phyloP scores from a whole-genome alignment of 371 early-diverging fungal genomes.

The Vairimorpha apis region DNA sequence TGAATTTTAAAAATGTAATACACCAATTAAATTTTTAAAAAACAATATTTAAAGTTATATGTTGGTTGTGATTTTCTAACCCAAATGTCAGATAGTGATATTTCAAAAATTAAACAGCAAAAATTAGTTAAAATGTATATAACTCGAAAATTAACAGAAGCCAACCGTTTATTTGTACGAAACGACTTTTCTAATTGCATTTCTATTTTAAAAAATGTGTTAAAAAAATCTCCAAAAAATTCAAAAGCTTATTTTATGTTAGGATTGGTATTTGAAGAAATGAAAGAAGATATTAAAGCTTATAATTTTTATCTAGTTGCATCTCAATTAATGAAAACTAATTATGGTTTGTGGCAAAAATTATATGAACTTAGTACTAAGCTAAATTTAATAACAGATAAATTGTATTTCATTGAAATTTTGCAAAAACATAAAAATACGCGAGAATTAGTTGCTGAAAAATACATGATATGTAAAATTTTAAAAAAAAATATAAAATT shows the following conservation, averaged over 20 bases:
- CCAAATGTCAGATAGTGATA: neutral
- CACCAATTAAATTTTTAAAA: too few species aligned
- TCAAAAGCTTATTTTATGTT: slow-evolving; percentile 64
- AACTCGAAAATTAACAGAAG: slow-evolving; percentile 39
- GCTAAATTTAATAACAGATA: slow-evolving; percentile 48
- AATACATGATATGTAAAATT: slow-evolving; percentile 25
- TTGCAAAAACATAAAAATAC: slow-evolving; percentile 44
- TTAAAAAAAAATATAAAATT: slow-evolving; percentile 41
- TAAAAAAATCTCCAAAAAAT: slow-evolving; percentile 46
- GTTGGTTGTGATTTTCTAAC: neutral
- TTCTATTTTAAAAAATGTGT: slow-evolving; percentile 45
- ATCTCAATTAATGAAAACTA: slow-evolving; percentile 74
- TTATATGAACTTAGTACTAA: slow-evolving; percentile 59
- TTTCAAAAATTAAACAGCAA: neutral
- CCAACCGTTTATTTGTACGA: slow-evolving; percentile 57
- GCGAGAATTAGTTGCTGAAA: slow-evolving; percentile 46
- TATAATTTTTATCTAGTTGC: slow-evolving; percentile 74
- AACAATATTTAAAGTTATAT: too few species aligned
- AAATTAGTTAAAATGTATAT: neutral
- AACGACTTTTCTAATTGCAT: slow-evolving; percentile 46
- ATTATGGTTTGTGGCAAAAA: slow-evolving; percentile 74
- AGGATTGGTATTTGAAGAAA: slow-evolving; percentile 78
- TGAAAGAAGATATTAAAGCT: slow-evolving; percentile 70
- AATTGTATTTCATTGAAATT: slow-evolving; percentile 57
- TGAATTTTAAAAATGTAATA: too few species aligned